phyloP scores from a whole-genome alignment of 1,139 yeast genomes.

The Tardiomyces blankii region DNA sequence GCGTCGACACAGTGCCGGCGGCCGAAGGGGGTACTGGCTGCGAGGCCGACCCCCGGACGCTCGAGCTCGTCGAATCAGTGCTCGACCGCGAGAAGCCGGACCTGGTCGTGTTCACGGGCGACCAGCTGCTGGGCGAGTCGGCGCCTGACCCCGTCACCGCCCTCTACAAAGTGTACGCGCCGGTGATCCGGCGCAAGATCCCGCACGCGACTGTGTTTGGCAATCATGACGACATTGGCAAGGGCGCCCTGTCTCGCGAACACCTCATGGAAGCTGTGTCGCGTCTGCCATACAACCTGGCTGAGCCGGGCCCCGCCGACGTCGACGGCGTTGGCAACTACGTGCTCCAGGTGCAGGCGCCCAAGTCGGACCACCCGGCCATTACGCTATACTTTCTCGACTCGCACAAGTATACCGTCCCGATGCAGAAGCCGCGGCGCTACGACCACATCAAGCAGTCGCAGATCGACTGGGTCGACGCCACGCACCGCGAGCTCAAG shows the following conservation, averaged over 20 bases:
- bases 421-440: slow-evolving; percentile 52
- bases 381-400: slow-evolving; percentile 67
- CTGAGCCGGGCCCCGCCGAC: slow-evolving; percentile 50
- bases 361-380: slow-evolving; percentile 34
- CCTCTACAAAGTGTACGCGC: slow-evolving; percentile 61
- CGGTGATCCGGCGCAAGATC: slow-evolving; percentile 51
- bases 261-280: slow-evolving; percentile 48
- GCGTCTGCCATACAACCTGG: slow-evolving; percentile 55
- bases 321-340: slow-evolving; percentile 79
- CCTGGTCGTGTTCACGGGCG: slow-evolving; percentile 76
- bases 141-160: slow-evolving; percentile 75
- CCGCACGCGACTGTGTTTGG: slow-evolving; percentile 81
- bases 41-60: slow-evolving; percentile 63
- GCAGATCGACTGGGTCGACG: slow-evolving; percentile 53
- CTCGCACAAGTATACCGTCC: slow-evolving; percentile 57
- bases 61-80: slow-evolving; percentile 47
- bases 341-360: slow-evolving; percentile 39
- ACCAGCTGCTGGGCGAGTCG: slow-evolving; percentile 61
- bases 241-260: slow-evolving; percentile 53
- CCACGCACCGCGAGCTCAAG: slow-evolving; percentile 28
- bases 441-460: slow-evolving; percentile 77
- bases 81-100: slow-evolving; percentile 70
- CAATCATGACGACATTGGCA: slow-evolving; percentile 57
- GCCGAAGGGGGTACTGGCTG: slow-evolving; percentile 36
- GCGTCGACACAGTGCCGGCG: slow-evolving; percentile 57